Conservation (phyloP, 2,329 filamentous ascomycete species). For the Samsoniella hepiali region DNA sequence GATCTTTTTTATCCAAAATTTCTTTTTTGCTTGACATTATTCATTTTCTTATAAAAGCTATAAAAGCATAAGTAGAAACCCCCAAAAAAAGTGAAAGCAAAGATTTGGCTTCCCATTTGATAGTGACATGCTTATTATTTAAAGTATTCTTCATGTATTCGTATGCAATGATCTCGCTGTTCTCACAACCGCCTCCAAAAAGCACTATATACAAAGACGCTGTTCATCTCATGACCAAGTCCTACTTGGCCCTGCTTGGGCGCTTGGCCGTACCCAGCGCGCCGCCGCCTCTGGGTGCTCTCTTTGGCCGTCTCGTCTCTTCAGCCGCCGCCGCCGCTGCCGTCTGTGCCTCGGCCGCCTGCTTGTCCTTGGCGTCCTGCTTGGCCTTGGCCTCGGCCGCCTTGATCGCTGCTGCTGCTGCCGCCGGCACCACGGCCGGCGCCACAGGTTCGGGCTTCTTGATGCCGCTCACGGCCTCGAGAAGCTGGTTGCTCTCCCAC, state of each 20-base stretch:
- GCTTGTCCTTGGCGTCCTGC: conserved; percentile 27
- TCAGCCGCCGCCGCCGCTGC: conserved; percentile 23
- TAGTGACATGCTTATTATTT: background rate
- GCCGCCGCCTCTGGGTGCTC: conserved; percentile 21
- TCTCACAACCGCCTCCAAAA: background rate
- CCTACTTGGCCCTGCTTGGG: conserved; percentile 7
- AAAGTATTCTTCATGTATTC: background rate
- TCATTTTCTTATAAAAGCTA: background rate
- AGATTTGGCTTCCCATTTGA: background rate
- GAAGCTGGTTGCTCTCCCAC: conserved; percentile 44
- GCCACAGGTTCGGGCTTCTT: conserved; percentile 31
- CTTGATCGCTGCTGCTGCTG: conserved; percentile 17
- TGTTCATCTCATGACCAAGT: conserved; percentile 5
- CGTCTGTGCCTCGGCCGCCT: conserved; percentile 21
- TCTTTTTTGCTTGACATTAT: conserved; percentile 6
- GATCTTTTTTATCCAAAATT: background rate
- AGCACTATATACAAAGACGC: conserved; percentile 12
- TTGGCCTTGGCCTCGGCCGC: conserved; percentile 25
- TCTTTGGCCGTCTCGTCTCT: conserved; percentile 29
- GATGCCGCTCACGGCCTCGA: conserved; percentile 46
- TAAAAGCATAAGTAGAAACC: background rate
- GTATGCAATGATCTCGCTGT: conserved; percentile 5
- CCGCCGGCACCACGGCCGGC: background rate
- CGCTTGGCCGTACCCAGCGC: conserved; percentile 16
- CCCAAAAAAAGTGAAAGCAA: conserved; percentile 6